Conservation (phyloP, 2,329 filamentous ascomycete species). For the Trichoderma sp. region DNA sequence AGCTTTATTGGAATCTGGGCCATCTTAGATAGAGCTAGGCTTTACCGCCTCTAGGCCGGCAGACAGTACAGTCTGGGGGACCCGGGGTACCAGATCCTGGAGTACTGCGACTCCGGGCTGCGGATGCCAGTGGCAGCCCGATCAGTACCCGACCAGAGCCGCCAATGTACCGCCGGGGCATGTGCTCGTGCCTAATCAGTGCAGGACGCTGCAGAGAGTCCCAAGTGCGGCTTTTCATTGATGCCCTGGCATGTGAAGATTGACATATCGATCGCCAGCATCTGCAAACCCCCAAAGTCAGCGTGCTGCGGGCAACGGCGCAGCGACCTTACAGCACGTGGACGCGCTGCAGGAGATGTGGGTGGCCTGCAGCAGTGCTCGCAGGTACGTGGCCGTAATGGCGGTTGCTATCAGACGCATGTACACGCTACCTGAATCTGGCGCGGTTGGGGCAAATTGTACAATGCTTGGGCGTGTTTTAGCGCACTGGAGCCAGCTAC, state of each 20-base stretch:
- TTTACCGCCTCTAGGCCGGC: conserved; percentile 10
- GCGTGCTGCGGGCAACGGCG: not conserved
- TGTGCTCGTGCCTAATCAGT: conserved; percentile 10
- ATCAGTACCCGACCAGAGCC: conserved; percentile 1
- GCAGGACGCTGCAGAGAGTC: conserved; percentile 7
- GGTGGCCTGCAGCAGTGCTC: conserved; percentile 2
- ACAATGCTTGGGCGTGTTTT: too few species aligned
- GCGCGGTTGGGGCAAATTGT: not conserved
- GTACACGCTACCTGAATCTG: not conserved
- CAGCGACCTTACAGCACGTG: conserved; percentile 20
- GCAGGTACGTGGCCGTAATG: not conserved
- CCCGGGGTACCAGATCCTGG: conserved; percentile 7
- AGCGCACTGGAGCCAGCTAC: conserved; percentile 1
- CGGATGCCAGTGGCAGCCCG: not conserved
- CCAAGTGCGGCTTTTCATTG: not conserved
- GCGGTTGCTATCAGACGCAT: not conserved
- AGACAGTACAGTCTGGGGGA: not conserved
- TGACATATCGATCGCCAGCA: conserved; percentile 19
- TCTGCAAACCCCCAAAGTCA: conserved; percentile 16
- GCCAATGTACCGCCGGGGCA: not conserved
- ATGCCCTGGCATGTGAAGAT: conserved; percentile 20
- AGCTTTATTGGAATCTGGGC: conserved; percentile 7
- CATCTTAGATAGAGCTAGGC: conserved; percentile 16
- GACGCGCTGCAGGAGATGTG: conserved; percentile 14
- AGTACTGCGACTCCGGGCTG: conserved; percentile 8